Conservation (phyloP, 2,329 filamentous ascomycete species). For the Fusarium sacchari region DNA sequence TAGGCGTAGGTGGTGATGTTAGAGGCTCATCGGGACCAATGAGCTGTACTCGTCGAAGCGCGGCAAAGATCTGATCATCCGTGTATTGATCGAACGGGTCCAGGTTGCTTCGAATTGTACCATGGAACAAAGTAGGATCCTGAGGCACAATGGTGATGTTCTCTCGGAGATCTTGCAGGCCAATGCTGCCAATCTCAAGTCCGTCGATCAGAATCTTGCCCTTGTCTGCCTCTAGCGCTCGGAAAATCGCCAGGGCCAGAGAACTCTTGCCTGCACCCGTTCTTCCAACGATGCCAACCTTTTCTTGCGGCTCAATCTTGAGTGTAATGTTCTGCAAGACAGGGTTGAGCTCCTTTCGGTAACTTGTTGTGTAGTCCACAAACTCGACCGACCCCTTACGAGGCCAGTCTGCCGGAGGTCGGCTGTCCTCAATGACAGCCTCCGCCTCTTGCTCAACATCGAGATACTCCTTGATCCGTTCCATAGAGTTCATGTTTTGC, state of each 20-base stretch:
- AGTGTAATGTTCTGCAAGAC: constrained; percentile 87
- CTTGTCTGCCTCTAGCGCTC: constrained; percentile 88
- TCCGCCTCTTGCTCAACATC: constrained; percentile 94
- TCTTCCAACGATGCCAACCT: constrained; percentile 94
- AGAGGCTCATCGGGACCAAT: constrained; percentile 70
- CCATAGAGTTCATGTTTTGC: constrained; percentile 99
- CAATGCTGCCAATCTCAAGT: constrained; percentile 89
- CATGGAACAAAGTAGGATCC: constrained; percentile 93
- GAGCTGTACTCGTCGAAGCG: constrained; percentile 87
- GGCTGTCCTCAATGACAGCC: constrained; percentile 78
- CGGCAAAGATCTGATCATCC: constrained; percentile 89
- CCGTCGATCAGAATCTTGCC: constrained; percentile 92
- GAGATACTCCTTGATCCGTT: constrained; percentile 96
- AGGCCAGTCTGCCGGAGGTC: constrained; percentile 85
- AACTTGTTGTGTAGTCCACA: constrained; percentile 86
- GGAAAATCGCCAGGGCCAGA: constrained; percentile 90
- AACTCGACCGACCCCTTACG: constrained; percentile 88
- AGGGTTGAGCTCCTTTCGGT: constrained; percentile 85
- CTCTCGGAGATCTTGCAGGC: constrained; percentile 91
- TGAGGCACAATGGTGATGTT: constrained; percentile 98
- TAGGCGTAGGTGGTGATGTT: constrained; percentile 44
- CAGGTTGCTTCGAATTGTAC: constrained; percentile 90
- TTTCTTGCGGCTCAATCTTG: constrained; percentile 85
- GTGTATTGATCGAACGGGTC: constrained; percentile 92
- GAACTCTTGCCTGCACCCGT: constrained; percentile 98